A percentile compares a stretch with the other conserved stretches of the same genome.
These are phyloP conservation scores for Bassia scoparia DNA, from an alignment of 148 eudicot species.

Conservation along the genomic window DNA sequence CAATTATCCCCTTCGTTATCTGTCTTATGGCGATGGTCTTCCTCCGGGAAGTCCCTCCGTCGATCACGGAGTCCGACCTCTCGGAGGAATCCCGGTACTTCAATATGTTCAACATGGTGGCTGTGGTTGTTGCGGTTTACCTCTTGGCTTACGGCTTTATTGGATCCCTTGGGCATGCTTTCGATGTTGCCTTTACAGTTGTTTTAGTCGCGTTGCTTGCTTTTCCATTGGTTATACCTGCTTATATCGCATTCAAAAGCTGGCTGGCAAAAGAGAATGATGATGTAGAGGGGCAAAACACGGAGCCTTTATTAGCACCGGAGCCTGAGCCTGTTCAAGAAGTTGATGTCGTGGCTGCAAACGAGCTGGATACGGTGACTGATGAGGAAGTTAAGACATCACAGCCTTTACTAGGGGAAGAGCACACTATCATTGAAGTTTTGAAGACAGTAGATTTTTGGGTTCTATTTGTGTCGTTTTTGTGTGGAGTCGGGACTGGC, in stretches of 20 bases:
- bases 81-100: constrained; percentile 46
- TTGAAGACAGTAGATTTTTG: constrained; percentile 72
- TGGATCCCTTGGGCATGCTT: constrained; percentile 38
- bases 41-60: constrained; percentile 57
- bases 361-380: constrained; percentile 13
- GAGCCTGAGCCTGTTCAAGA: constrained; percentile 19
- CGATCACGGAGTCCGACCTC: constrained; percentile 40
- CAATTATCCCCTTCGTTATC: constrained; percentile 47
- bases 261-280: constrained; percentile 21
- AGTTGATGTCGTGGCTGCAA: constrained; percentile 12
- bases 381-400: constrained; percentile 27
- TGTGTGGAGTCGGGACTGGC: constrained; percentile 96
- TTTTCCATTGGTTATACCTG: constrained; percentile 49
- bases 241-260: constrained; percentile 36
- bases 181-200: constrained; percentile 35
- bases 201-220: constrained; percentile 51
- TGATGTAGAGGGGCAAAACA: constrained; percentile 35
- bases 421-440: constrained; percentile 76
- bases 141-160: constrained; percentile 47
- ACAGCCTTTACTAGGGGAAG: constrained; percentile 70
- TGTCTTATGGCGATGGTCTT: constrained; percentile 59
- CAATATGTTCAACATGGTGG: constrained; percentile 47
- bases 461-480: constrained; percentile 75
- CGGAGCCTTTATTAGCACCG: constrained; percentile 44
- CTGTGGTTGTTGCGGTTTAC: constrained; percentile 58